These are phyloP conservation scores for Penicillium coffeae DNA, from an alignment of 495 filamentous ascomycete species.

Conservation along the genomic window DNA sequence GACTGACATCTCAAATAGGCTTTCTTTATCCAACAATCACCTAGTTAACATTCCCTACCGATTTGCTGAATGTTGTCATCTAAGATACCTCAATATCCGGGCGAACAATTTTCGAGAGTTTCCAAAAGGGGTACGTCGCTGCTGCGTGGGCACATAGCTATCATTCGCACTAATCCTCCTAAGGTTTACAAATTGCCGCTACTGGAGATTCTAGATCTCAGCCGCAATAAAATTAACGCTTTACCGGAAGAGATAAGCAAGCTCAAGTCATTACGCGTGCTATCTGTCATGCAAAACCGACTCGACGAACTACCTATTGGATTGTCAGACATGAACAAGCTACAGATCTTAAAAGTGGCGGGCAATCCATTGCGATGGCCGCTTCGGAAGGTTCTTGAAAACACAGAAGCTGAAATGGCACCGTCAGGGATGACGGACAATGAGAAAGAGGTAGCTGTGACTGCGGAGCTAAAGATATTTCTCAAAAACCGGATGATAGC, in stretches of 20 bases:
- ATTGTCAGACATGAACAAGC: constrained; percentile 80
- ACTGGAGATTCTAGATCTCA: constrained; percentile 89
- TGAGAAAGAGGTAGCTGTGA: constrained; percentile 64
- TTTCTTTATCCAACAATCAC: constrained; percentile 87
- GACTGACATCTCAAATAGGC: too few species aligned
- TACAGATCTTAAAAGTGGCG: constrained; percentile 81
- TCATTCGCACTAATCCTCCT: constrained; percentile 15
- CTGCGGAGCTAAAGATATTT: constrained; percentile 71
- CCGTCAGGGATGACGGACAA: constrained; percentile 47
- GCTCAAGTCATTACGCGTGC: constrained; percentile 69
- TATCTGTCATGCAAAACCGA: constrained; percentile 78
- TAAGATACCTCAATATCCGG: constrained; percentile 93
- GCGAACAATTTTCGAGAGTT: constrained; percentile 86
- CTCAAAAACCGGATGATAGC: constrained; percentile 57
- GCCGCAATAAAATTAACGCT: constrained; percentile 72
- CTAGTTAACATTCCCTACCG: constrained; percentile 71
- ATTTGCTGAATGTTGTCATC: constrained; percentile 79
- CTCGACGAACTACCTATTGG: constrained; percentile 79
- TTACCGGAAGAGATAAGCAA: constrained; percentile 78
- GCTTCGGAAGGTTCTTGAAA: constrained; percentile 41
- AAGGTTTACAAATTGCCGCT: constrained; percentile 77
- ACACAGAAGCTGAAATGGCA: constrained; percentile 39
- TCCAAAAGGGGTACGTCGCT: constrained; percentile 67
- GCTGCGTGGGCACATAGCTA: background rate
- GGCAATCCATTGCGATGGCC: constrained; percentile 70